phyloP scores from a whole-genome alignment of 2,329 filamentous ascomycete genomes.

The Lachnellula occidentalis region DNA sequence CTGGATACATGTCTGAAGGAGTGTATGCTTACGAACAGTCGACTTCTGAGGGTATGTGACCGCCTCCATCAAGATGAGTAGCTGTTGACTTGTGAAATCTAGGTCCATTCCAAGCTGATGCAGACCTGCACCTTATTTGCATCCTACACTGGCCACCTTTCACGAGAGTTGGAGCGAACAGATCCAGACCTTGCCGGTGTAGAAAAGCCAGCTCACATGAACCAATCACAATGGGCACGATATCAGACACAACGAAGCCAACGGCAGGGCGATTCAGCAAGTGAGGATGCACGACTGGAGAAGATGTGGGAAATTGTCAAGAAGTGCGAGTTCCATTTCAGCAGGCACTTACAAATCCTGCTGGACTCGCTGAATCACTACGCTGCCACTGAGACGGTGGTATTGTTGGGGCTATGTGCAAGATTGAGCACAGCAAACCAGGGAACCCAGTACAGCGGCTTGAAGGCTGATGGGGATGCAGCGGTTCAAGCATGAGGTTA shows the following conservation, averaged over 20 bases:
- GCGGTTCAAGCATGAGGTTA: neutral
- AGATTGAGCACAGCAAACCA: neutral
- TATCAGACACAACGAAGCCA: conserved; percentile 47
- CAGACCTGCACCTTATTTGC: neutral
- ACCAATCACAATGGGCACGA: conserved; percentile 53
- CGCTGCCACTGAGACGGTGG: neutral
- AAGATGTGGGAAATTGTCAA: neutral
- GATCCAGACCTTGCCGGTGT: neutral
- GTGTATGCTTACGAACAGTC: conserved; percentile 95
- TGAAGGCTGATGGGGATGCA: neutral
- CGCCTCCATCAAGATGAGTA: conserved; percentile 54
- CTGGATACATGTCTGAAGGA: conserved; percentile 93
- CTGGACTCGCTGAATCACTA: neutral
- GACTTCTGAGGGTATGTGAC: conserved; percentile 67
- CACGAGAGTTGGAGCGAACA: neutral
- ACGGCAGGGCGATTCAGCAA: conserved; percentile 31
- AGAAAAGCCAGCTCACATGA: conserved; percentile 37
- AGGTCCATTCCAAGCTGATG: neutral
- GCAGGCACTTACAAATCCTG: neutral
- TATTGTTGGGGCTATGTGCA: neutral
- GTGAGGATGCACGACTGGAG: conserved; percentile 18
- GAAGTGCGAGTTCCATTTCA: neutral
- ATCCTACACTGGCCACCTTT: neutral
- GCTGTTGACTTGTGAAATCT: conserved; percentile 31
- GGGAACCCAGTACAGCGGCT: neutral